These are phyloP conservation scores for Ustilago tritici DNA, from an alignment of 1,284 basidiomycete species.

Conservation along the genomic window DNA sequence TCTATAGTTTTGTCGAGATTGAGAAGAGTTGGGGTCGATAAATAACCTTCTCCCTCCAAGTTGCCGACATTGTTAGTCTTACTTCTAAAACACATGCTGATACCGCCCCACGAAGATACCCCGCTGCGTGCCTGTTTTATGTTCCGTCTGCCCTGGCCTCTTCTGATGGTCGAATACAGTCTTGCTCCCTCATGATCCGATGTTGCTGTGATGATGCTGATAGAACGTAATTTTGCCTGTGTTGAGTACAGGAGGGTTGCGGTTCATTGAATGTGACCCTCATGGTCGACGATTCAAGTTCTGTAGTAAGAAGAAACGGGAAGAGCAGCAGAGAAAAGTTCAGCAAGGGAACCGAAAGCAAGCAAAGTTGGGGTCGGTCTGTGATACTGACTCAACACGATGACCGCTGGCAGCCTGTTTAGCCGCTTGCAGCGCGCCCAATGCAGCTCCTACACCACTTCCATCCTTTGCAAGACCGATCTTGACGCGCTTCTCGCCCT, in stretches of 20 bases:
- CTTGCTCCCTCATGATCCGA: not conserved
- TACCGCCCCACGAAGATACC: constrained; percentile 13
- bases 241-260: not conserved
- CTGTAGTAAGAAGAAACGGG: not conserved
- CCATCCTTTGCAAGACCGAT: constrained; percentile 97
- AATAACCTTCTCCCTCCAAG: not conserved
- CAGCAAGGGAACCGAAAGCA: not conserved
- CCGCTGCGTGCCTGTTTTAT: not conserved
- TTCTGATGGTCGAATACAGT: not conserved
- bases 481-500: constrained; percentile 81
- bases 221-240: not conserved
- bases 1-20: constrained; percentile 48
- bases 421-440: constrained; percentile 56
- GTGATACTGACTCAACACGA: constrained; percentile 35
- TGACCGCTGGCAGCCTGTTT: constrained; percentile 58
- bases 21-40: constrained; percentile 41
- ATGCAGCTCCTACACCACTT: constrained; percentile 82
- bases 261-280: not conserved
- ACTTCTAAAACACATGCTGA: not conserved
- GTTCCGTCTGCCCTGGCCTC: constrained; percentile 2
- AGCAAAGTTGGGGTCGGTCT: not conserved
- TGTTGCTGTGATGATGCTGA: not conserved
- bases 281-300: not conserved
- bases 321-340: not conserved
- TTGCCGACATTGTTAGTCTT: not conserved